A percentile compares a stretch with the other conserved stretches of the same genome.
Evolutionary conservation across 1,284 basidiomycete species (phyloP).

Genomic region (Ceratobasidium papillatum): DNA sequence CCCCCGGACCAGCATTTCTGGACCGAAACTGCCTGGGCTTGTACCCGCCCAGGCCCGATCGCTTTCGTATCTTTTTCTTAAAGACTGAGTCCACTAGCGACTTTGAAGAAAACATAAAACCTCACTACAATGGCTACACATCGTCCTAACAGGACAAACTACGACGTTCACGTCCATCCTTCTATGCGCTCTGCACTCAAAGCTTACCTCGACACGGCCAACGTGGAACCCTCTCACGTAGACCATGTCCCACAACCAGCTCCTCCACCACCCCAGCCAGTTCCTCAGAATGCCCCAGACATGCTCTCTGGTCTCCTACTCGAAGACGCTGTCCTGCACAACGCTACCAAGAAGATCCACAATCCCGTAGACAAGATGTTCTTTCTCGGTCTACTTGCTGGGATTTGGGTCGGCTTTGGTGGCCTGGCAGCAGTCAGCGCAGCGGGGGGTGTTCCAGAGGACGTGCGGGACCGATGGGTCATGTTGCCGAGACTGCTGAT

Average conservation of each 20-base stretch:
- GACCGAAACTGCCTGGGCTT: not conserved
- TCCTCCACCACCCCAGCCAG: not conserved
- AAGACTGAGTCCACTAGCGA: not conserved
- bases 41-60: not conserved
- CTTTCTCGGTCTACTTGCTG: constrained; percentile 8
- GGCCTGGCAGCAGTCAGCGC: constrained; percentile 42
- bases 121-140: not conserved
- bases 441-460: constrained; percentile 44
- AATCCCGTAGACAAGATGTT: constrained; percentile 40
- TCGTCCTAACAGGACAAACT: constrained; percentile 4
- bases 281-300: constrained; percentile 28
- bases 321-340: constrained; percentile 45
- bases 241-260: not conserved
- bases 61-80: not conserved
- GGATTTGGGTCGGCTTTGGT: constrained; percentile 44
- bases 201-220: constrained; percentile 12
- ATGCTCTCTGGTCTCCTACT: constrained; percentile 45
- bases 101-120: not conserved
- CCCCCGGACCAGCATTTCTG: not conserved
- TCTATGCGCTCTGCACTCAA: constrained; percentile 24
- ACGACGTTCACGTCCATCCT: constrained; percentile 21
- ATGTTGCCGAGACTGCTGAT: constrained; percentile 17
- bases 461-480: constrained; percentile 35
- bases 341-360: constrained; percentile 41
- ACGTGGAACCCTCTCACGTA: not conserved